Evolutionary conservation across 306 rosid genomes (phyloP), one percentile per base, ranked within the genome.

Genomic region (Morella rubra): DNA sequence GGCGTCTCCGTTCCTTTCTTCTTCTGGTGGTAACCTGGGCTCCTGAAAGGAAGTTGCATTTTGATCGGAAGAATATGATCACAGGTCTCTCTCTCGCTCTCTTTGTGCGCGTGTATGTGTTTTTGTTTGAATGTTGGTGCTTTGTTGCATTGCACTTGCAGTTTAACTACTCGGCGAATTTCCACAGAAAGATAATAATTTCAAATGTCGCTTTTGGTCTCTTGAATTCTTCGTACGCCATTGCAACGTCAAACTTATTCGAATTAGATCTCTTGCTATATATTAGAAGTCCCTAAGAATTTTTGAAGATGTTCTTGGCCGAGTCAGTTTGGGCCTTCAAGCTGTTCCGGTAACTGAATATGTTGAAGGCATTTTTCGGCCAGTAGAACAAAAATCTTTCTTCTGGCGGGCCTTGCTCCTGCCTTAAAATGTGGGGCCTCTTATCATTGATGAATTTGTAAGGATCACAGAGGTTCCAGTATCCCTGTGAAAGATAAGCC

Each of bases 91-190:
- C n/a, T 71, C 70, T 66, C 46, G 2, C 2, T 15, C 49, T 64
- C 14, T 7, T 27, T 19, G 1, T 54, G 22, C 8, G 11, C n/a
- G 12, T 8, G 11, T 16, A 3, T 64, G 22, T 40, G 5, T 42
- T 6, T n/a, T 0, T 41, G 20, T 5, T 24, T 62, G 13, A 24
- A 3, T 52, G 46, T 20, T 1, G 0, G 41, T 6, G 19, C 11
- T 51, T 32, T 10, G 45, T 13, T 15, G 54, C 68, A n/a, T 44
- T 47, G 86, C 83, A 22, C 27, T 65, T 71, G 7, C 37, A 32
- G 37, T 32, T 2, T 32, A 66, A 27, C 27, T 79, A 80, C 69
- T 79, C 73, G 86, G 50, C 37, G 68, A 79, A 75, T 54, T 76
- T 32, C 83, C 79, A 46, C 47, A 66, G 1, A 42, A 77, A 79